Percentiles rank a stretch among this genome's conserved stretches.
Evolutionary conservation across 2,329 filamentous ascomycete genomes (phyloP).

Genomic region (Cytospora schulzeri): DNA sequence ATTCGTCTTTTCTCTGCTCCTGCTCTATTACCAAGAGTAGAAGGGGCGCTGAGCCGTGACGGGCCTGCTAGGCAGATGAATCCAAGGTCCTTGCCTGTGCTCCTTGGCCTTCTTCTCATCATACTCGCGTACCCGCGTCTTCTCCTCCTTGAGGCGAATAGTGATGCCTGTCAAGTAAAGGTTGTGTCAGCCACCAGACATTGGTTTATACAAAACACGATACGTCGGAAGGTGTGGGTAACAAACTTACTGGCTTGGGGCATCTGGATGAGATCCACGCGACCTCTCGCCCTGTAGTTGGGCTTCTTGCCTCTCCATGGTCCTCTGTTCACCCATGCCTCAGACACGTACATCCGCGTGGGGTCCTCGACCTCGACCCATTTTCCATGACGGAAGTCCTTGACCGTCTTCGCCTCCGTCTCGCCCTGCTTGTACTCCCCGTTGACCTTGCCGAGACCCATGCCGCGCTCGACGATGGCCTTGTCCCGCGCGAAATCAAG

Average conservation of each 20-base stretch:
- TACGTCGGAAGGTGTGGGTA: slow-evolving; percentile 10
- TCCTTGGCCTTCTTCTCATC: slow-evolving; percentile 78
- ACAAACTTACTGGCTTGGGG: slow-evolving; percentile 72
- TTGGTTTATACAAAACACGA: not conserved
- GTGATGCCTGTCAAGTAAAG: slow-evolving; percentile 62
- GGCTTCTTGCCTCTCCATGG: slow-evolving; percentile 57
- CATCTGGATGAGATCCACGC: slow-evolving; percentile 66
- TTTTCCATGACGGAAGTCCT: slow-evolving; percentile 75
- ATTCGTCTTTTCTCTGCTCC: not conserved
- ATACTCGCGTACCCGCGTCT: slow-evolving; percentile 79
- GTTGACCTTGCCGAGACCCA: slow-evolving; percentile 67
- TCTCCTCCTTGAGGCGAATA: slow-evolving; percentile 89
- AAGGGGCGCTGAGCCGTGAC: slow-evolving; percentile 85
- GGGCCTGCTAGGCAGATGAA: slow-evolving; percentile 82
- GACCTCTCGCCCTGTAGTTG: slow-evolving; percentile 77
- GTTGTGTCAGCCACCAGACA: slow-evolving; percentile 7
- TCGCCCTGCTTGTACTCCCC: slow-evolving; percentile 38
- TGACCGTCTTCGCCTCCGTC: slow-evolving; percentile 63
- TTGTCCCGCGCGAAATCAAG: slow-evolving; percentile 79
- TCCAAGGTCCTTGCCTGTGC: slow-evolving; percentile 77
- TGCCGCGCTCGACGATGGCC: slow-evolving; percentile 78
- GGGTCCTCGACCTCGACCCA: slow-evolving; percentile 71
- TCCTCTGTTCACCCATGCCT: slow-evolving; percentile 89
- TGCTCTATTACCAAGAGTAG: slow-evolving; percentile 76
- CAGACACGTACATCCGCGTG: slow-evolving; percentile 83